phyloP scores from a whole-genome alignment of 192 early-diverging fungal species.

The Coemansia reversa region DNA sequence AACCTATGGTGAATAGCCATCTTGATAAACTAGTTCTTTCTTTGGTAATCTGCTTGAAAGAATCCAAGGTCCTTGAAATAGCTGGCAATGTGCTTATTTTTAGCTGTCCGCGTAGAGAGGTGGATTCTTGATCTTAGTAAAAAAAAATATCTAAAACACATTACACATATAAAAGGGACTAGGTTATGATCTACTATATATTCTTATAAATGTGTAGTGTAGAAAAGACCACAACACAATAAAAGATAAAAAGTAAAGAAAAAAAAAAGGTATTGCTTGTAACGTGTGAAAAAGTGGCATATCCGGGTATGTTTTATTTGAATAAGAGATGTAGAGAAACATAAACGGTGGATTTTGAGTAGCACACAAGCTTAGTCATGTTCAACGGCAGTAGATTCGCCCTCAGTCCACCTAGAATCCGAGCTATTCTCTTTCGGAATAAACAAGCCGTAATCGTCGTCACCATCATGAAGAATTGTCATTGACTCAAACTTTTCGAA shows the following conservation, averaged over 20 bases:
- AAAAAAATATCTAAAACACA: no score
- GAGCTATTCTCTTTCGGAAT: conserved; percentile 54
- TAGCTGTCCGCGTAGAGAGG: no score
- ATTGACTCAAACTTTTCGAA: conserved; percentile 58
- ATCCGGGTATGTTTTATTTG: background rate
- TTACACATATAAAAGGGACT: no score
- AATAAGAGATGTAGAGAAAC: background rate
- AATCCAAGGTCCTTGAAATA: no score
- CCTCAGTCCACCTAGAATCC: conserved; percentile 52
- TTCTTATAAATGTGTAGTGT: no score
- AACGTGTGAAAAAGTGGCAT: background rate
- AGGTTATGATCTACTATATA: no score
- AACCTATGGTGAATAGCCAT: no score
- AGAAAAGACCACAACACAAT: background rate
- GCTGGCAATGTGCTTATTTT: no score
- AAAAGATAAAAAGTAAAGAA: background rate
- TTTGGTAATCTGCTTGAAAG: no score
- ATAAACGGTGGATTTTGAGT: background rate
- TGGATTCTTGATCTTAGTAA: no score
- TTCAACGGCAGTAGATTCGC: conserved; percentile 49
- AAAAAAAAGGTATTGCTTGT: background rate
- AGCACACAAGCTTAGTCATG: conserved; percentile 25
- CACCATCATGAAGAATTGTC: conserved; percentile 57
- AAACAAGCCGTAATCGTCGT: conserved; percentile 53
- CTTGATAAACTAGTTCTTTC: no score